Evolutionary conservation across 768 basidiomycete species (phyloP), one percentile per base, ranked within the genome.

Genomic region (Tephrocybe sp.): DNA sequence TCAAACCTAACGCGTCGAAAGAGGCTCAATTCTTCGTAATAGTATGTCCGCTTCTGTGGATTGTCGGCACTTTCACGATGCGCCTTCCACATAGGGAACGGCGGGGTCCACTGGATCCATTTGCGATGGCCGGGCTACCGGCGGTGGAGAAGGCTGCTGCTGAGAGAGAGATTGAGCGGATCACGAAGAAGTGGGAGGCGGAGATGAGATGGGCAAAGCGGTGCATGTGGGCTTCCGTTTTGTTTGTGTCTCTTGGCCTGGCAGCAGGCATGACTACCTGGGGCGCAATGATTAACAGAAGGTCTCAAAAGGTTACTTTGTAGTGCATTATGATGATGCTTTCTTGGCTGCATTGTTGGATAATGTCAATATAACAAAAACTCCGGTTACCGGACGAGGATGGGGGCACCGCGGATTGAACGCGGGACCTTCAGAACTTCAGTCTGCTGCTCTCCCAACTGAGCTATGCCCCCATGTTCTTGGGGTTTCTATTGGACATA

Each of bases 21-120:
- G 4, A 25, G 21, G 12, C 17, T 28, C n/a, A 44, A 7, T 14
- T 8, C 0, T 9, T 11, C 18, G 2, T 32, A n/a, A 21, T 34
- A 59, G 59, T 55, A 0, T 58, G 56, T 44, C 59, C 59, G 3
- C 15, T 58, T 11, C 18, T 53, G 20, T 60, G 59, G 59, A 14
- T 60, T 1, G 36, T 55, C 1, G 59, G 59, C 15, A 36, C 56
- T 6, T 50, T 60, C 14, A 54, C 34, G 5, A 18, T 60, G 25
- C 56, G 53, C 9, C 21, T 43, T 5, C 56, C 56, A 24, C 53
- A 54, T 21, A n/a, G 34, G 1, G 45, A 54, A 5, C 37, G 53
- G 10, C 45, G 17, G 2, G 53, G 53, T 2, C 40, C n/a, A 3
- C 20, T 58, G 18, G 53, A 52, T 33, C 56, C 59, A 15, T 53